Evolutionary conservation across 2,329 filamentous ascomycete genomes (phyloP).

Genomic region (Penicillium frequentans): DNA sequence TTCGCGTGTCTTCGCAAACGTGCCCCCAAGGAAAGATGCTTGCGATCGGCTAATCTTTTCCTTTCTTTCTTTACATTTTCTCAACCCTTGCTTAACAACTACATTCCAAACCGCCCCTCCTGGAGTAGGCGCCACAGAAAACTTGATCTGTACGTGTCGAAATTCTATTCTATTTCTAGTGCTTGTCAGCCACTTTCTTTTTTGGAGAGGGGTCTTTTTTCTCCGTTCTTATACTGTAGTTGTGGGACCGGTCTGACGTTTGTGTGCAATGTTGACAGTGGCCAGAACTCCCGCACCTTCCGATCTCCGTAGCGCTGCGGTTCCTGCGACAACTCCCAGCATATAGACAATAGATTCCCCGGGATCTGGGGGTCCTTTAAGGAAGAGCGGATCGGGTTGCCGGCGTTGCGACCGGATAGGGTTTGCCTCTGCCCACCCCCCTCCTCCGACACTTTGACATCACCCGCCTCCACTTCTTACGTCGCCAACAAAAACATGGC

Average conservation of each 20-base stretch:
- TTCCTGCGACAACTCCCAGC: constrained; percentile 9
- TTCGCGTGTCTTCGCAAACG: constrained; percentile 10
- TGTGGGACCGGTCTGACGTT: constrained; percentile 2
- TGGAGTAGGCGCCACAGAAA: constrained; percentile 2
- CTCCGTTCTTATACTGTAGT: neutral
- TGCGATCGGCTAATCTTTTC: constrained; percentile 20
- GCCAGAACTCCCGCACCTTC: constrained; percentile 12
- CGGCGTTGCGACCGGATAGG: constrained; percentile 23
- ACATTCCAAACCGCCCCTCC: constrained; percentile 6
- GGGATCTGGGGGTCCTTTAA: constrained; percentile 13
- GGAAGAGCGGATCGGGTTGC: constrained; percentile 20
- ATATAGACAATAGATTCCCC: constrained; percentile 13
- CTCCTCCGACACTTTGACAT: constrained; percentile 26
- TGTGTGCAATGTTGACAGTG: constrained; percentile 6
- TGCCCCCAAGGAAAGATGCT: constrained; percentile 15
- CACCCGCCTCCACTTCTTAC: constrained; percentile 25
- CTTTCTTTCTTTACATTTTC: constrained; percentile 14
- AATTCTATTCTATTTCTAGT: constrained; percentile 9
- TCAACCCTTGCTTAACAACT: constrained; percentile 15
- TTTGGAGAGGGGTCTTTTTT: neutral
- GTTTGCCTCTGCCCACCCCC: constrained; percentile 19
- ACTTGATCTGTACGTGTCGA: constrained; percentile 14
- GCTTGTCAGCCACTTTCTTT: neutral
- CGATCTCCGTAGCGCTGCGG: constrained; percentile 19
- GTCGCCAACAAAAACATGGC: constrained; percentile 45